Conservation (phyloP, 768 basidiomycete genomes). For the Lentinula aciculospora region DNA sequence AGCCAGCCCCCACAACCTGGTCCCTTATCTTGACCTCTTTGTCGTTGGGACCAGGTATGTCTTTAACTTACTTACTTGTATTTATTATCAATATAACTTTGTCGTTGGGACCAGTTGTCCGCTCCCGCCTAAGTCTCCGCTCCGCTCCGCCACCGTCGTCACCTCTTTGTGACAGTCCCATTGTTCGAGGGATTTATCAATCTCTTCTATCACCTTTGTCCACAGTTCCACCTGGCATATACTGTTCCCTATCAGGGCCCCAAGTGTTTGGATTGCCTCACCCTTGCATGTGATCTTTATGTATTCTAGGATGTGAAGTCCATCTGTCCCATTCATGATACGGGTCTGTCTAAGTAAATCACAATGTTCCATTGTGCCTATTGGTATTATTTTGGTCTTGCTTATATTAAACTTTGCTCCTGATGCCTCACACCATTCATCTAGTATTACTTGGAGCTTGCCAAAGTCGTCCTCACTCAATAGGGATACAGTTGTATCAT, state of each 20-base stretch:
- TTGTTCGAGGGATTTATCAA: constrained; percentile 11
- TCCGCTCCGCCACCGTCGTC: too few relatives aligned
- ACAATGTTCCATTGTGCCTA: not conserved
- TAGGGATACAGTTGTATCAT: not conserved
- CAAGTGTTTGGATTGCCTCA: constrained; percentile 1
- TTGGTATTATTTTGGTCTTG: not conserved
- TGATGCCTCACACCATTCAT: not conserved
- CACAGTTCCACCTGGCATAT: constrained; percentile 17
- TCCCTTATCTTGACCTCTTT: too few relatives aligned
- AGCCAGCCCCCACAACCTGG: too few relatives aligned
- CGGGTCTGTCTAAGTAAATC: not conserved
- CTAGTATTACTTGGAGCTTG: not conserved
- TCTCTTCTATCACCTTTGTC: constrained; percentile 21
- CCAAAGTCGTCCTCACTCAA: not conserved
- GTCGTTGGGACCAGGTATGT: too few relatives aligned
- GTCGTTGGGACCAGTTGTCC: too few relatives aligned
- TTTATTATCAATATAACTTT: too few relatives aligned
- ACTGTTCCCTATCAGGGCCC: constrained; percentile 25
- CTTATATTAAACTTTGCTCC: not conserved
- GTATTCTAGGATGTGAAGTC: not conserved
- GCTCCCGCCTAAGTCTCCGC: too few relatives aligned
- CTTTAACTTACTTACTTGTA: too few relatives aligned
- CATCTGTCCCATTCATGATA: not conserved
- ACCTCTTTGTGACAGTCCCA: constrained; percentile 22
- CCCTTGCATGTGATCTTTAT: not conserved